These are phyloP conservation scores for Prinsepia uniflora DNA, from an alignment of 306 rosid species.

Conservation along the genomic window DNA sequence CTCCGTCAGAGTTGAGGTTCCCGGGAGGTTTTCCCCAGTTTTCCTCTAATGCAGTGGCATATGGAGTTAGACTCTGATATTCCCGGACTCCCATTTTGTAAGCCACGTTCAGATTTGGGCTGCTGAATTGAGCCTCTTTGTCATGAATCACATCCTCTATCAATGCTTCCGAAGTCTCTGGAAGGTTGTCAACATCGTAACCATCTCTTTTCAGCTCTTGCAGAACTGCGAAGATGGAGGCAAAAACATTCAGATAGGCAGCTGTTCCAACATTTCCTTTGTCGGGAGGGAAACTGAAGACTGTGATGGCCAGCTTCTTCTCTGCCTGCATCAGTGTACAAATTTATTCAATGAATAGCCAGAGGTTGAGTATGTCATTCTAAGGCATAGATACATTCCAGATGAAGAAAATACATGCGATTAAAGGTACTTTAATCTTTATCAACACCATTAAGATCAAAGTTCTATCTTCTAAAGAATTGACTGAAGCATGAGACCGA, in stretches of 20 bases:
- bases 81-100: slow-evolving; percentile 92
- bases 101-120: slow-evolving; percentile 86
- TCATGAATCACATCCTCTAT: slow-evolving; percentile 90
- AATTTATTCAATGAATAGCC: slow-evolving; percentile 6
- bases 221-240: slow-evolving; percentile 84
- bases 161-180: slow-evolving; percentile 86
- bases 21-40: slow-evolving; percentile 99
- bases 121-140: slow-evolving; percentile 98
- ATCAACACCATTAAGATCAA: not conserved
- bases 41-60: slow-evolving; percentile 75
- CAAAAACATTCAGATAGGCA: slow-evolving; percentile 90
- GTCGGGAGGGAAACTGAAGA: slow-evolving; percentile 99
- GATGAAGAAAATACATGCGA: not conserved
- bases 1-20: slow-evolving; percentile 92
- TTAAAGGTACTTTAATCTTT: not conserved
- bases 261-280: slow-evolving; percentile 99
- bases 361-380: not conserved
- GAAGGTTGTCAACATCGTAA: slow-evolving; percentile 84
- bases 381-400: not conserved
- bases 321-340: slow-evolving; percentile 50
- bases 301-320: slow-evolving; percentile 86
- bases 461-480: not conserved
- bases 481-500: not conserved
- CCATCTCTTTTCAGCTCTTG: slow-evolving; percentile 80
- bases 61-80: slow-evolving; percentile 79